Percentiles rank a stretch among this genome's conserved stretches.
Evolutionary conservation across 441 rosid genomes (phyloP).

Genomic region (Adansonia gregorii): DNA sequence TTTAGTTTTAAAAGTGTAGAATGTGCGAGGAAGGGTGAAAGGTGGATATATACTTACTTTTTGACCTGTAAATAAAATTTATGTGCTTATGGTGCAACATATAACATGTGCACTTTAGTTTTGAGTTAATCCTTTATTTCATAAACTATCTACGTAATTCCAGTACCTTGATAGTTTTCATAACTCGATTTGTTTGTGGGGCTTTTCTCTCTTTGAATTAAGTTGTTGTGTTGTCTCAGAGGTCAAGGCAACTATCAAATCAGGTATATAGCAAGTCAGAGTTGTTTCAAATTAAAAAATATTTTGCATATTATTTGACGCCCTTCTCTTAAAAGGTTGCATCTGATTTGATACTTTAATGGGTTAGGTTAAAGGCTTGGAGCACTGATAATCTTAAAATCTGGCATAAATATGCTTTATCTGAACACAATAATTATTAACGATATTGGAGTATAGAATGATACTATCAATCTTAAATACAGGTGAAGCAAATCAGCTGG

Average conservation of each 20-base stretch:
- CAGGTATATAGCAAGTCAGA: not conserved
- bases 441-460: conserved; percentile 29
- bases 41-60: not conserved
- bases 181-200: not conserved
- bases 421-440: conserved; percentile 7
- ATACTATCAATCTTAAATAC: conserved; percentile 35
- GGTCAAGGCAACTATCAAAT: conserved; percentile 2
- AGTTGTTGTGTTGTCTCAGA: conserved; percentile 6
- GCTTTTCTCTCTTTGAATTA: conserved; percentile 6
- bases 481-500: conserved; percentile 89
- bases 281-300: not conserved
- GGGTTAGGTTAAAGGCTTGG: not conserved
- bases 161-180: not conserved
- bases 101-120: not conserved
- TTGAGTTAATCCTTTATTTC: conserved; percentile 8
- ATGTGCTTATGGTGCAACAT: not conserved
- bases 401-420: not conserved
- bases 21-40: not conserved
- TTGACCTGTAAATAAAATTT: not conserved
- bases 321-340: not conserved
- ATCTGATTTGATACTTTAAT: not conserved
- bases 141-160: not conserved
- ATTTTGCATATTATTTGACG: not conserved
- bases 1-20: not conserved
- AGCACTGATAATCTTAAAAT: conserved; percentile 17